Evolutionary conservation across 2,329 filamentous ascomycete species (phyloP).

Genomic region (Cladophialophora carrionii): DNA sequence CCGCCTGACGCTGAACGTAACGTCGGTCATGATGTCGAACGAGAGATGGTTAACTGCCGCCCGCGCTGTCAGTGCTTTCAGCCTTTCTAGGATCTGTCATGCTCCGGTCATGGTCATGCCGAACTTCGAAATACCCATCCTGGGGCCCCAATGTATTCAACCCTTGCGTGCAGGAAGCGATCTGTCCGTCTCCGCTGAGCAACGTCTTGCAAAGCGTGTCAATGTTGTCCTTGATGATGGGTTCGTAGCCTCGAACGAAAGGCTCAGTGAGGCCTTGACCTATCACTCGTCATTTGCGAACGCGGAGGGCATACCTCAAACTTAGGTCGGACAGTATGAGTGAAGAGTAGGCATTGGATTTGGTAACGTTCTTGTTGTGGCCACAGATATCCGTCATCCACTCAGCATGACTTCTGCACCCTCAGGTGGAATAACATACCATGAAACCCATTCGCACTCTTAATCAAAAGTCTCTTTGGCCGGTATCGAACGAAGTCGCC

Average conservation of each 20-base stretch:
- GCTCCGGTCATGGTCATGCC: not conserved
- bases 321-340: not conserved
- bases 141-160: conserved; percentile 1
- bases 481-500: conserved; percentile 8
- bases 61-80: not conserved
- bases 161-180: not conserved
- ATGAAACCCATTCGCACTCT: conserved; percentile 10
- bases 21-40: conserved; percentile 16
- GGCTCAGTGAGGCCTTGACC: conserved; percentile 6
- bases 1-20: conserved; percentile 12
- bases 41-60: conserved; percentile 11
- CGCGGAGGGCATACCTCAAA: not conserved
- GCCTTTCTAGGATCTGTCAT: not conserved
- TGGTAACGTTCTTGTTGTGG: conserved; percentile 7
- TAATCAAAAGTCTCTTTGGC: conserved; percentile 7
- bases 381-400: not conserved
- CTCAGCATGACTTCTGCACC: not conserved
- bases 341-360: conserved; percentile 10
- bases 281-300: conserved; percentile 6
- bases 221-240: conserved; percentile 11
- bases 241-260: conserved; percentile 9
- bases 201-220: conserved; percentile 1
- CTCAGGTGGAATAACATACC: not conserved
- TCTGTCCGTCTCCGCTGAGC: not conserved
- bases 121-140: conserved; percentile 5